Evolutionary conservation across 2,329 filamentous ascomycete species (phyloP).

Genomic region (Aspergillus pseudoglaucus): DNA sequence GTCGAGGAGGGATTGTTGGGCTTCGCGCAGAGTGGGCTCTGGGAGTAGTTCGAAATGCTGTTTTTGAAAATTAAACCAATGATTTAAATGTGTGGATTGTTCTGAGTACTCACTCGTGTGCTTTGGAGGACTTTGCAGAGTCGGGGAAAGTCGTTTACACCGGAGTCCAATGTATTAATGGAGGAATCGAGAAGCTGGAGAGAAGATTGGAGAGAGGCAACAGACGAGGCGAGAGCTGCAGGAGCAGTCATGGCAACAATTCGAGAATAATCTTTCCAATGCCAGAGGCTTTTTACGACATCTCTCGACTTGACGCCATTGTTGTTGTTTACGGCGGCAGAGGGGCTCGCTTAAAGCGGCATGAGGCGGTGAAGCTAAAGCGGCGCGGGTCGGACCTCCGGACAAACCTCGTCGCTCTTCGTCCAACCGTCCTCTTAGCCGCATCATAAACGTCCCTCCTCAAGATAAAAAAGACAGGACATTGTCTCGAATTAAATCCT

Average conservation of each 20-base stretch:
- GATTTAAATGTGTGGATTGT: not conserved
- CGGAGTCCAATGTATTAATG: slow-evolving; percentile 56
- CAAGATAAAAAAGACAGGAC: slow-evolving; percentile 12
- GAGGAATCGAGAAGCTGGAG: slow-evolving; percentile 57
- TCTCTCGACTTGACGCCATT: not conserved
- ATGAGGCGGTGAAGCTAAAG: slow-evolving; percentile 21
- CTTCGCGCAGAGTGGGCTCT: slow-evolving; percentile 71
- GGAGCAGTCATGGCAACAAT: slow-evolving; percentile 7
- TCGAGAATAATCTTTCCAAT: not conserved
- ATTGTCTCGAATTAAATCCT: slow-evolving; percentile 22
- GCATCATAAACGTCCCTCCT: slow-evolving; percentile 15
- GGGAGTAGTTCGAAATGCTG: slow-evolving; percentile 92
- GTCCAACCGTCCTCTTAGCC: slow-evolving; percentile 21
- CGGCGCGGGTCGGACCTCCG: slow-evolving; percentile 25
- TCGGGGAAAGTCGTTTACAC: slow-evolving; percentile 58
- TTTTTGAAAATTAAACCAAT: not conserved
- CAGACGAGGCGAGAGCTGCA: slow-evolving; percentile 52
- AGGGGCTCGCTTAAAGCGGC: not conserved
- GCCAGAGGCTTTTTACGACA: too few relatives aligned
- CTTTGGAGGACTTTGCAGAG: slow-evolving; percentile 58
- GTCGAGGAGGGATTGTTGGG: slow-evolving; percentile 75
- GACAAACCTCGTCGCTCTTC: slow-evolving; percentile 34
- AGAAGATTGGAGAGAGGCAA: slow-evolving; percentile 54
- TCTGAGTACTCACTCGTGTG: slow-evolving; percentile 45
- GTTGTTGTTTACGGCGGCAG: slow-evolving; percentile 1